Conservation (phyloP, 371 early-diverging fungal genomes). For the Rhizopus microsporus region DNA sequence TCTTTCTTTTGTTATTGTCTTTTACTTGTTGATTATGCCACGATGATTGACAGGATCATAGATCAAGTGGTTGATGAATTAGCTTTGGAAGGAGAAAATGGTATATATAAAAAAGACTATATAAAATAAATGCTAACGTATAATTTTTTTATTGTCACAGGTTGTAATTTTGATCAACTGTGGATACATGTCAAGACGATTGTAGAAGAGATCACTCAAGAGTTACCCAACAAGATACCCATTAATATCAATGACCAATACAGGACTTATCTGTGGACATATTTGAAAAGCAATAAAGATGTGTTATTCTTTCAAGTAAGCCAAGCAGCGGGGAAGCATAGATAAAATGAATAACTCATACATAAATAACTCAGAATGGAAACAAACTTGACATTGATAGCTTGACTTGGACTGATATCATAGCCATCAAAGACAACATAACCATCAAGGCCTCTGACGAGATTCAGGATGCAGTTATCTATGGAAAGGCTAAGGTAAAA, state of each 20-base stretch:
- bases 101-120: neutral
- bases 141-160: neutral
- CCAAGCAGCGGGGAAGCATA: neutral
- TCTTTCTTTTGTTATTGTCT: conserved; percentile 1
- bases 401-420: neutral
- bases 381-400: neutral
- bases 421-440: neutral
- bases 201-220: neutral
- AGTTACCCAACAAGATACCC: neutral
- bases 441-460: conserved; percentile 4
- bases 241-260: conserved; percentile 11
- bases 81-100: conserved; percentile 21
- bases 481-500: conserved; percentile 16
- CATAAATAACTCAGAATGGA: conserved; percentile 5
- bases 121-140: neutral
- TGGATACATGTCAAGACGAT: conserved; percentile 1
- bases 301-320: conserved; percentile 10
- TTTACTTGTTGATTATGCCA: neutral
- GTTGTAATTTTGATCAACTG: conserved; percentile 10
- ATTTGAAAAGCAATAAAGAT: neutral
- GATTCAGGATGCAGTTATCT: conserved; percentile 9
- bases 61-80: conserved; percentile 12
- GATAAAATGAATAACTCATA: neutral
- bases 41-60: conserved; percentile 9
- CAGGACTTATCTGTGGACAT: conserved; percentile 11